Conservation (phyloP, 495 filamentous ascomycete genomes). For the Entonaema liquescens region DNA sequence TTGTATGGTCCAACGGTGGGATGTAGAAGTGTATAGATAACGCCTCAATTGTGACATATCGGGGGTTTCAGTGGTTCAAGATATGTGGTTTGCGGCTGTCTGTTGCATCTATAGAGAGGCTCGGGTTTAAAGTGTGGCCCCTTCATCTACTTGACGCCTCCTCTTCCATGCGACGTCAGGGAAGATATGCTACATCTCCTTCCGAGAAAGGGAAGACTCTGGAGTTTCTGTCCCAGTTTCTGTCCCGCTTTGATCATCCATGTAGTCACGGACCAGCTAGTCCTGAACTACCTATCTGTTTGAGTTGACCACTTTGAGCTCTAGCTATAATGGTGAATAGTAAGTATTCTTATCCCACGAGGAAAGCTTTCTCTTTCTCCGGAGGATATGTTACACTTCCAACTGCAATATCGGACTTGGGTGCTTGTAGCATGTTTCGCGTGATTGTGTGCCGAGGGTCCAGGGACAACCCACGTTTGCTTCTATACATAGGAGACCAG, state of each 20-base stretch:
- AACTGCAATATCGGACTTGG: constrained; percentile 7
- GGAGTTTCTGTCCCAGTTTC: constrained; percentile 33
- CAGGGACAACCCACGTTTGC: constrained; percentile 27
- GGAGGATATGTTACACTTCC: constrained; percentile 2
- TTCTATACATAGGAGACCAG: constrained; percentile 13
- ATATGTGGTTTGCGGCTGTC: constrained; percentile 14
- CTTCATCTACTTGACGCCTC: constrained; percentile 42
- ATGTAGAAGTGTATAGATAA: neutral
- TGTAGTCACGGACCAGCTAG: constrained; percentile 4
- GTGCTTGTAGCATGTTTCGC: constrained; percentile 32
- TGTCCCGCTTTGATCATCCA: constrained; percentile 28
- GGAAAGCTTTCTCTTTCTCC: neutral
- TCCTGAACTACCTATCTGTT: constrained; percentile 17
- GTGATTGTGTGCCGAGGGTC: constrained; percentile 14
- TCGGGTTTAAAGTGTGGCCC: constrained; percentile 21
- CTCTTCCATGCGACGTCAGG: constrained; percentile 36
- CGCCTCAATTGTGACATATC: constrained; percentile 6
- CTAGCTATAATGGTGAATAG: constrained; percentile 2
- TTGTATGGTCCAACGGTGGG: neutral
- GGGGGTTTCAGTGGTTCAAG: neutral
- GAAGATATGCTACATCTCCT: constrained; percentile 27
- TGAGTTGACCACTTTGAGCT: constrained; percentile 11
- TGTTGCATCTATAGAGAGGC: constrained; percentile 27
- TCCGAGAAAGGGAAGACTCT: constrained; percentile 35
- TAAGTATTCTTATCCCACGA: neutral